Percentiles rank a stretch among this genome's conserved stretches.
These are phyloP conservation scores for Mortierella sp. DNA, from an alignment of 371 early-diverging fungal species.

Conservation along the genomic window DNA sequence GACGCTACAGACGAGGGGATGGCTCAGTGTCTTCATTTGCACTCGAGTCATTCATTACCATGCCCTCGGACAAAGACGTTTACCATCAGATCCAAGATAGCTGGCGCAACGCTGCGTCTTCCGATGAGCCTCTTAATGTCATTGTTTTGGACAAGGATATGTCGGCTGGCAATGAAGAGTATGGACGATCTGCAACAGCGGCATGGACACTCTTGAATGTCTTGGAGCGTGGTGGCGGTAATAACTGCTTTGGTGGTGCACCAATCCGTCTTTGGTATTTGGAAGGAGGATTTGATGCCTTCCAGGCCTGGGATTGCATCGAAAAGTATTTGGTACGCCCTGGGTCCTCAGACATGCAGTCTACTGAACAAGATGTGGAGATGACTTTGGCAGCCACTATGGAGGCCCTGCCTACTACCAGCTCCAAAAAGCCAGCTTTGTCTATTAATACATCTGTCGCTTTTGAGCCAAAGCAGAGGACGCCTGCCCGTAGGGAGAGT, in stretches of 20 bases:
- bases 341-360: constrained; percentile 8
- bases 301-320: constrained; percentile 55
- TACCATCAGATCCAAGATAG: constrained; percentile 53
- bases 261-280: constrained; percentile 59
- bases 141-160: constrained; percentile 72
- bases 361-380: constrained; percentile 17
- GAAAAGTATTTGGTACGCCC: constrained; percentile 34
- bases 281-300: constrained; percentile 64
- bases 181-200: constrained; percentile 60
- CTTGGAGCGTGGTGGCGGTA: constrained; percentile 59
- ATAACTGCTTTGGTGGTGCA: constrained; percentile 60
- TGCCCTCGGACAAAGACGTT: constrained; percentile 66
- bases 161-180: constrained; percentile 58
- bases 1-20: constrained; percentile 68
- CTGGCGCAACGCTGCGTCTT: constrained; percentile 13
- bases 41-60: constrained; percentile 74
- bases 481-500: constrained; percentile 44
- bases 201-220: constrained; percentile 75
- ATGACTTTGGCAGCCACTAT: constrained; percentile 18
- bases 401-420: neutral
- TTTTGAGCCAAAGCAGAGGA: constrained; percentile 25
- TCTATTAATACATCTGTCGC: constrained; percentile 28
- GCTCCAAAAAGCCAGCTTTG: constrained; percentile 17
- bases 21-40: constrained; percentile 67
- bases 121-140: constrained; percentile 29